Evolutionary conservation across 1,139 yeast species (phyloP).

Genomic region (Taphrina betulina): DNA sequence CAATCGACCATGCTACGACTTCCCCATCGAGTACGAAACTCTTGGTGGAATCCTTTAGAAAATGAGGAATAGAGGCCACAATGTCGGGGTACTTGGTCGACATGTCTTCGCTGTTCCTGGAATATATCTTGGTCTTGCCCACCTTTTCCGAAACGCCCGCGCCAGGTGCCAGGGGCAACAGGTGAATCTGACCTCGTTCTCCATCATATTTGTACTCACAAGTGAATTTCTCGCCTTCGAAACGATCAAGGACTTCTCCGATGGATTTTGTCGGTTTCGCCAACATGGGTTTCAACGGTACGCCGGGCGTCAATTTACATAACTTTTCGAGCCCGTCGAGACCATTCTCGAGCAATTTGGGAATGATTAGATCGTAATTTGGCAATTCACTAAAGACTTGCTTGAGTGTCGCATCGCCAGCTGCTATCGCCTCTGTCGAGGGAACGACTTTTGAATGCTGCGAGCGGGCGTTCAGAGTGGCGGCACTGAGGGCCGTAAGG

Average conservation of each 20-base stretch:
- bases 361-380: slow-evolving; percentile 75
- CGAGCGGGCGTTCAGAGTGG: slow-evolving; percentile 63
- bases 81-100: slow-evolving; percentile 93
- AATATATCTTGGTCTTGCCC: slow-evolving; percentile 73
- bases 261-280: slow-evolving; percentile 96
- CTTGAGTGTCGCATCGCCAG: slow-evolving; percentile 74
- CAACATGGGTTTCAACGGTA: slow-evolving; percentile 95
- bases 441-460: slow-evolving; percentile 39
- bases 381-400: slow-evolving; percentile 93
- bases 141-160: slow-evolving; percentile 22
- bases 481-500: slow-evolving; percentile 76
- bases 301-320: slow-evolving; percentile 80
- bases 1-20: slow-evolving; percentile 97
- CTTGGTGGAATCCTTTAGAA: slow-evolving; percentile 50
- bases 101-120: slow-evolving; percentile 97
- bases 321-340: slow-evolving; percentile 62
- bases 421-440: slow-evolving; percentile 39
- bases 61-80: slow-evolving; percentile 63
- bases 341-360: slow-evolving; percentile 66
- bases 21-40: slow-evolving; percentile 86
- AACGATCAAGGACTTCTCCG: slow-evolving; percentile 82
- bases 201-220: slow-evolving; percentile 98
- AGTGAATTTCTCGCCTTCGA: slow-evolving; percentile 66
- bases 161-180: slow-evolving; percentile 49
- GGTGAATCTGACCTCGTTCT: slow-evolving; percentile 93